Base-by-base conservation (phyloP, 257 asterid species). In the Misopates orontium region DNA sequence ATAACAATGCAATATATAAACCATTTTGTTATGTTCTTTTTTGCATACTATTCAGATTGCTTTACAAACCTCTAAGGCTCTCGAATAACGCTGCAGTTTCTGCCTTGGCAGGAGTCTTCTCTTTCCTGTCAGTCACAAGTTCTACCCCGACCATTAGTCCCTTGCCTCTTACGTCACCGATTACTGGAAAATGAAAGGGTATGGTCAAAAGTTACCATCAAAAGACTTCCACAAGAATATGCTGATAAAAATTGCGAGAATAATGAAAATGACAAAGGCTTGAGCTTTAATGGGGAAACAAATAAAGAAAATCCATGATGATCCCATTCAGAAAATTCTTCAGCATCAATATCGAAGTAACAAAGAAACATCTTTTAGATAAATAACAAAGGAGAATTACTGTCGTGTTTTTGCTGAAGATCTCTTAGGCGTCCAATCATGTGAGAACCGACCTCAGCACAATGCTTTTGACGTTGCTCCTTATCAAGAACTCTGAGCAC, bases 91-190 rank as follows among this genome's bases (percentile, higher is more conserved):
- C 78, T 6, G 86, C 95, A 52, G 97, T 93, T 77, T 93, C 99
- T 63, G 96, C 90, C 78, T 90, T 93, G 48, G 96, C 97, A 0
- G 99, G 99, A 13, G 90, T 78, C 79, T 93, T 93, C 32, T 75
- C 64, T 71, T 72, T 64, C 74, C 87, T 77, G 72, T 90, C 95
- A 11, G 92, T 85, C 79, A 93, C 99, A 13, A 93, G 86, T 74
- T 93, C 99, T 39, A 93, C 53, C 9, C 99, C 99, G 17, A 90
- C 85, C 97, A 93, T 93, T 63, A 93, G 70, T 59, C 99, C 99
- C 61, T 95, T 81, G 64, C 97, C 99, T 71, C 99, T 83, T 64
- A 90, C 96, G 45, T 93, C 97, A 56, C 97, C 99, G 53, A 93
- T 93, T 65, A 93, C 99, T 93, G 59, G 49, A 40, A 65, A 44